Evolutionary conservation across 257 asterid genomes (phyloP), one percentile per base, ranked within the genome.

Genomic region (Capsicum pubescens): DNA sequence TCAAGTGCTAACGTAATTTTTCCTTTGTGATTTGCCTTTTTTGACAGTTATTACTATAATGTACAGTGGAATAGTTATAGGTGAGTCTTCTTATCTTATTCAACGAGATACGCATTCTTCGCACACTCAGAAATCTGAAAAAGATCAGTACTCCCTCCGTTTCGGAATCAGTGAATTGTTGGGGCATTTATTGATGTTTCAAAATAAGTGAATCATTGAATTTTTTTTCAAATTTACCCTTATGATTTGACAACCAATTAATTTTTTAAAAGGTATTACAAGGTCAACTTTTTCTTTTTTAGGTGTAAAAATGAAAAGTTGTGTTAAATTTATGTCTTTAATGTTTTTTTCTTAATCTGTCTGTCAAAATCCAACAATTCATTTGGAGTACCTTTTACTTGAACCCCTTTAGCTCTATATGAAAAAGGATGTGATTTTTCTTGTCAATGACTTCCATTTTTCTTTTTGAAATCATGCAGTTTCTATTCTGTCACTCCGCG

Each of bases 401-500:
- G 21, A 19, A 9, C 11, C 68, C 68, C 68, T 21, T 26, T 64
- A 64, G 56, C 11, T 17, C 55, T 15, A 71, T 15, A 71, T 56
- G 52, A 50, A 71, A 42, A 21, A 16, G 16, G 42, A 57, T 74
- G 26, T 74, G 60, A 8, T 52, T 76, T 39, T 76, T 21, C 39
- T 61, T 64, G 8, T 13, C 17, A 11, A 46, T 76, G 61, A 7
- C 61, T 17, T 76, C 15, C 13, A 16, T 78, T 78, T 56, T 26
- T 14, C 4, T 77, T 54, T 79, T 57, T 35, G 42, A 16, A 5
- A 79, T 32, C 15, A 21, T 32, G 46, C 68, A 79, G 82, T 14
- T 21, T 17, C 82, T 55, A 0, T 79, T 79, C 35, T 32, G 67
- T 58, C 50, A 8, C 0, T 79, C 50, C 90, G 91, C 66, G 81